Evolutionary conservation across 2,329 filamentous ascomycete species (phyloP), one percentile per base, ranked within the genome.

Genomic region (Whalleya microplaca): DNA sequence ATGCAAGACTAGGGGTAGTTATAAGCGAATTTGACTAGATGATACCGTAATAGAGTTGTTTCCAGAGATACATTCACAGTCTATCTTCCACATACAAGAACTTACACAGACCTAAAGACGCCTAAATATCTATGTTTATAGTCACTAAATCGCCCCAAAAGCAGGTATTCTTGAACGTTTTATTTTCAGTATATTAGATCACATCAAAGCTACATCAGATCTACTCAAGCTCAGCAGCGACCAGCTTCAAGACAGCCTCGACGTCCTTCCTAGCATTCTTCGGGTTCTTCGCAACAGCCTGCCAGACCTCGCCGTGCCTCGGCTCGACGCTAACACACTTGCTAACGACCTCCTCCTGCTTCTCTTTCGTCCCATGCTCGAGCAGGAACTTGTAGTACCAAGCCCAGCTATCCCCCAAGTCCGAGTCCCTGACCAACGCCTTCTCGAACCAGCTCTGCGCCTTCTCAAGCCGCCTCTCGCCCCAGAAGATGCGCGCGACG

Each of bases 391-490:
- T 93, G 74, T 92, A 95, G 74, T 97, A 99, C 94, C 94, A 99
- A 19, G 92, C 94, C 96, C 96, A 99, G 10, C 87, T 90, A 77
- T 99, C 96, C 48, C 95, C 95, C 48, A 86, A 78, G 72, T 98
- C 93, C 37, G 88, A 86, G 69, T 99, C 92, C 12, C 95, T 79
- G 51, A 96, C 81, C 53, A 97, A 87, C 0, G 95, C 95, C 76
- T 96, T 96, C 76, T 97, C 92, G 73, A 99, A 99, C 95, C 95
- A 99, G 63, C 86, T 93, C 74, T 93, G 90, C 2, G 95, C 94
- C 74, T 97, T 96, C 65, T 98, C 95, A 21, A 99, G 81, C 71
- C 89, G 88, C 53, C 95, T 84, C 76, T 99, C 95, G 9, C 85
- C 87, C 95, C 95, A 99, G 77, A 99, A 97, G 64, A 98, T 96